Conservation (phyloP, 2,329 filamentous ascomycete genomes). For the Pseudonectria foliicola region DNA sequence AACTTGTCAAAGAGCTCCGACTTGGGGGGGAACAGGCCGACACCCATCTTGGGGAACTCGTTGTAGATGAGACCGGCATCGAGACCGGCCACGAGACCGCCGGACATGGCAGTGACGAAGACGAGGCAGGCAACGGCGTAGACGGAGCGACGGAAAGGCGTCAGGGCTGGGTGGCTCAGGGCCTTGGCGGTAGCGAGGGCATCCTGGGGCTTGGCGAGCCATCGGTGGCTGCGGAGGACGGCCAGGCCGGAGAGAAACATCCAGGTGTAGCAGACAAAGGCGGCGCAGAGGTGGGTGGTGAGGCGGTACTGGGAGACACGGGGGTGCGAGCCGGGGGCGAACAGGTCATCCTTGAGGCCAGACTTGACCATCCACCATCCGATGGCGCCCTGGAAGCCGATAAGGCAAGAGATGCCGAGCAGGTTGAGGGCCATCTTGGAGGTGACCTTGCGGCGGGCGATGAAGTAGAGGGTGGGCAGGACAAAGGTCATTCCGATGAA, state of each 20-base stretch:
- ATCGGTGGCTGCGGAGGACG: slow-evolving; percentile 69
- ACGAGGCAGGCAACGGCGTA: slow-evolving; percentile 66
- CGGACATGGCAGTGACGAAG: slow-evolving; percentile 88
- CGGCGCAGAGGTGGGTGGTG: slow-evolving; percentile 79
- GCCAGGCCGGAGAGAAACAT: slow-evolving; percentile 88
- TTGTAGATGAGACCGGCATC: slow-evolving; percentile 98
- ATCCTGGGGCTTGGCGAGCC: slow-evolving; percentile 60
- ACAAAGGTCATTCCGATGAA: slow-evolving; percentile 87
- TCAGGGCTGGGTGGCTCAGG: slow-evolving; percentile 61
- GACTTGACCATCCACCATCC: slow-evolving; percentile 99
- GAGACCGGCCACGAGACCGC: slow-evolving; percentile 85
- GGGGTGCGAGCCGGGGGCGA: slow-evolving; percentile 82
- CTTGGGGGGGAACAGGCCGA: slow-evolving; percentile 71
- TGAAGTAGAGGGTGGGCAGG: slow-evolving; percentile 80
- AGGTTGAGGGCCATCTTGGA: slow-evolving; percentile 70
- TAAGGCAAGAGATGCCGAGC: slow-evolving; percentile 75
- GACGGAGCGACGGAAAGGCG: slow-evolving; percentile 65
- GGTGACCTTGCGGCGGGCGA: slow-evolving; percentile 72
- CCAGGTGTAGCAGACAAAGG: slow-evolving; percentile 86
- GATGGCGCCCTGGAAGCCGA: slow-evolving; percentile 90
- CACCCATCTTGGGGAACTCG: slow-evolving; percentile 93
- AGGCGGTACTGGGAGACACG: slow-evolving; percentile 92
- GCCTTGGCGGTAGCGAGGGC: slow-evolving; percentile 53
- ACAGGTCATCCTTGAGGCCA: slow-evolving; percentile 90
- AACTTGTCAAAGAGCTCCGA: slow-evolving; percentile 78